phyloP scores from a whole-genome alignment of 2,329 filamentous ascomycete species.

The Aspergillus versicolor region DNA sequence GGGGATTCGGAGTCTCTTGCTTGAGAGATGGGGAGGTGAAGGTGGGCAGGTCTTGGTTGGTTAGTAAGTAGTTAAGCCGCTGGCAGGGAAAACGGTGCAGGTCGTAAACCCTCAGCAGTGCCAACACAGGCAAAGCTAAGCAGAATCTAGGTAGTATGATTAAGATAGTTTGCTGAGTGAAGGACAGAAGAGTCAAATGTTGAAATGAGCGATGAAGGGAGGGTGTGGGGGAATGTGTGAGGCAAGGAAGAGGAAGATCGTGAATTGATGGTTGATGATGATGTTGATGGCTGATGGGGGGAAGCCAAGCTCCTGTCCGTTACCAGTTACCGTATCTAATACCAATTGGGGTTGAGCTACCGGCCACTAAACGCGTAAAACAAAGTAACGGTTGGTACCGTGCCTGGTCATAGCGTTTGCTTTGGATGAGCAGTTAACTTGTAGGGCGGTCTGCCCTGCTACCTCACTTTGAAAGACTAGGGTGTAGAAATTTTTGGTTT shows the following conservation, averaged over 20 bases:
- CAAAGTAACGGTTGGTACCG: neutral
- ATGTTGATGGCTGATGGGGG: conserved; percentile 1
- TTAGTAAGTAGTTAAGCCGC: conserved; percentile 16
- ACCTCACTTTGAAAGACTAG: neutral
- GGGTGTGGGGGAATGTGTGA: neutral
- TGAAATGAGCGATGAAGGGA: conserved; percentile 9
- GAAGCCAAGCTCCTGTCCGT: conserved; percentile 5
- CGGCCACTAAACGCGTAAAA: neutral
- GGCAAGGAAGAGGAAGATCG: conserved; percentile 19
- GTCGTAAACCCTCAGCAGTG: conserved; percentile 35
- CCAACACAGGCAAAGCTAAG: conserved; percentile 8
- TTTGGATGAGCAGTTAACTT: neutral
- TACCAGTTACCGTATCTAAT: neutral
- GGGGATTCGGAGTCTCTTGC: neutral
- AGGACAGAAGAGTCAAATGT: neutral
- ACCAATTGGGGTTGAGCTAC: conserved; percentile 1
- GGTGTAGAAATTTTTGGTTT: neutral
- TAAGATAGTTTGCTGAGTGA: neutral
- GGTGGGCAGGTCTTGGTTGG: conserved; percentile 23
- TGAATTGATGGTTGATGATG: conserved; percentile 18
- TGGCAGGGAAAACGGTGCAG: conserved; percentile 39
- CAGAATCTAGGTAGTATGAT: neutral
- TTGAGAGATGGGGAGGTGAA: conserved; percentile 12
- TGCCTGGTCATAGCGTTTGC: neutral
- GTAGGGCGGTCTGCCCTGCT: neutral